These are phyloP conservation scores for Solanum hybrid DNA, from an alignment of 305 asterid genomes.

Conservation along the genomic window DNA sequence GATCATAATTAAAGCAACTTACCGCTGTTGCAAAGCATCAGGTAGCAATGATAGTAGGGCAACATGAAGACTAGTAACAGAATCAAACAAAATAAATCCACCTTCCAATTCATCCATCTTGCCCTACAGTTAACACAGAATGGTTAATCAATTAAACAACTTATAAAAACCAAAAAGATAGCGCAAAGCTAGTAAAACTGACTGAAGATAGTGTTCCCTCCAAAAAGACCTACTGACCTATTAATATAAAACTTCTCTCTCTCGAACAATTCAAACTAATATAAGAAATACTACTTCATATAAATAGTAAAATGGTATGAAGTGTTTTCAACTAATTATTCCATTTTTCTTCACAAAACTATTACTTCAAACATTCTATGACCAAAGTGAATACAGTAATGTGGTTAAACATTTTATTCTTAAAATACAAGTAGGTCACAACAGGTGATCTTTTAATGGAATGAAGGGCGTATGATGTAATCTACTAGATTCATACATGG, in stretches of 20 bases:
- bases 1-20: slow-evolving; percentile 17
- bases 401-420: not conserved
- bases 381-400: not conserved
- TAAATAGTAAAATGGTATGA: not conserved
- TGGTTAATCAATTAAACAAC: not conserved
- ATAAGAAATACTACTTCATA: not conserved
- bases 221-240: not conserved
- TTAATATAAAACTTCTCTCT: not conserved
- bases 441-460: not conserved
- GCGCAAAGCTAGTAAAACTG: not conserved
- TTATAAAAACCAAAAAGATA: not conserved
- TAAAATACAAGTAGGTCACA: not conserved
- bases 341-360: not conserved
- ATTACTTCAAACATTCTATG: not conserved
- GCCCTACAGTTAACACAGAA: slow-evolving; percentile 50
- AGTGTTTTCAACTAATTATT: not conserved
- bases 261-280: not conserved
- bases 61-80: slow-evolving; percentile 84
- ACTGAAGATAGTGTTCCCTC: not conserved
- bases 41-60: slow-evolving; percentile 92
- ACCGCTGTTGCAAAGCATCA: slow-evolving; percentile 84
- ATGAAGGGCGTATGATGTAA: not conserved
- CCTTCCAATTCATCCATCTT: slow-evolving; percentile 98
- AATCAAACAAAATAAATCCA: slow-evolving; percentile 89
- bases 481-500: not conserved